Conservation (phyloP, 352 stramenopile genomes). For the Phytophthora parvispora region DNA sequence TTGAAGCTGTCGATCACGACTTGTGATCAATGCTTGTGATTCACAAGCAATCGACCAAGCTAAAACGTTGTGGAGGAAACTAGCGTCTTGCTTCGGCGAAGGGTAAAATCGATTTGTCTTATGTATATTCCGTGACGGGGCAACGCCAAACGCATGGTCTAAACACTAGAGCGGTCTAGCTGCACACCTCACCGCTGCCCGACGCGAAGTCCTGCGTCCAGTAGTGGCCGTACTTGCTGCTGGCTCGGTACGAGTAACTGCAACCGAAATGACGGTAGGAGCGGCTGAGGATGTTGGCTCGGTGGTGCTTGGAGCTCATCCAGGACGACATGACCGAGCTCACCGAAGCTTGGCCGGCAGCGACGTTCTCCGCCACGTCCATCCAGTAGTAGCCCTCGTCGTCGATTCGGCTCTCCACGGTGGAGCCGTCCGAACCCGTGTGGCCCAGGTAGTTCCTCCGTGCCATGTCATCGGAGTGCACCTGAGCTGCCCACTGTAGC, state of each 20-base stretch:
- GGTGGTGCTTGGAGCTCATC: constrained; percentile 61
- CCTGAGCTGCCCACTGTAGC: constrained; percentile 35
- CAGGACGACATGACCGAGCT: constrained; percentile 51
- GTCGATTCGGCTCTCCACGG: constrained; percentile 46
- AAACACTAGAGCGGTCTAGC: constrained; percentile 7
- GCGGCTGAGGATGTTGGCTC: constrained; percentile 53
- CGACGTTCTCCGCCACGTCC: constrained; percentile 62
- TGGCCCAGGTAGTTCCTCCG: constrained; percentile 55
- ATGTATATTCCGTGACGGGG: constrained; percentile 11
- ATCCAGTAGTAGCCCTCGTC: constrained; percentile 45
- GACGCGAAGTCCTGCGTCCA: constrained; percentile 66
- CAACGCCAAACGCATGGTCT: constrained; percentile 8
- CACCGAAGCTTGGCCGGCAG: constrained; percentile 52
- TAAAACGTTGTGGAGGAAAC: neutral
- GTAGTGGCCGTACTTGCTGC: constrained; percentile 57
- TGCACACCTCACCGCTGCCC: constrained; percentile 28
- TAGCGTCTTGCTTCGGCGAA: neutral
- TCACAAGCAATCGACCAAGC: too few species aligned
- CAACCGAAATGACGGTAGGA: constrained; percentile 39
- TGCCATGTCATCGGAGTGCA: constrained; percentile 56
- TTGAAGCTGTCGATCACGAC: neutral
- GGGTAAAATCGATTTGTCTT: constrained; percentile 1
- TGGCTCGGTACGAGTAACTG: constrained; percentile 39
- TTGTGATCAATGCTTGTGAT: too few species aligned
- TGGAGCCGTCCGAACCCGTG: constrained; percentile 53